phyloP scores from a whole-genome alignment of 1,284 basidiomycete genomes.

The Athelia psychrophila region DNA sequence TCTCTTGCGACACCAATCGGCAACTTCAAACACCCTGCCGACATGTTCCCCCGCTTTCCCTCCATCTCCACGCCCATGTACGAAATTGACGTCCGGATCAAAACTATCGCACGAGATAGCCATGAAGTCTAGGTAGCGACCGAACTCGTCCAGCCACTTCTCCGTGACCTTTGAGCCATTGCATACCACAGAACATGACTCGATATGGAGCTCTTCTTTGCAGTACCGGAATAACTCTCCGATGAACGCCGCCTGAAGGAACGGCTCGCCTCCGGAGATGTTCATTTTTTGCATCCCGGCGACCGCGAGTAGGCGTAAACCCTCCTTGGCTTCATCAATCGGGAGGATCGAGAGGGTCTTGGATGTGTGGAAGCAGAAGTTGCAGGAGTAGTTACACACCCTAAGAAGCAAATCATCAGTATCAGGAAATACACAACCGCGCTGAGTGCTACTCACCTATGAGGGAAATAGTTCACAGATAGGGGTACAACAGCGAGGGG shows the following conservation, averaged over 20 bases:
- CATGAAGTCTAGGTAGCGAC: slow-evolving; percentile 38
- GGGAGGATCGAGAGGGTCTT: slow-evolving; percentile 32
- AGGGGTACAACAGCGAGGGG: background rate
- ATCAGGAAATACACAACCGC: background rate
- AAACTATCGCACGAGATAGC: slow-evolving; percentile 42
- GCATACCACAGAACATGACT: slow-evolving; percentile 38
- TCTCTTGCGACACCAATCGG: slow-evolving; percentile 28
- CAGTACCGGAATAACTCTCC: slow-evolving; percentile 38
- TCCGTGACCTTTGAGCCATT: slow-evolving; percentile 42
- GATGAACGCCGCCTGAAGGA: slow-evolving; percentile 34
- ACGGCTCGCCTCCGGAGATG: slow-evolving; percentile 40
- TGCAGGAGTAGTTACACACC: too few species aligned
- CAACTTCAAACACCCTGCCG: slow-evolving; percentile 30
- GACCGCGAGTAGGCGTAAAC: slow-evolving; percentile 30
- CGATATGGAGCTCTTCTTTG: slow-evolving; percentile 35
- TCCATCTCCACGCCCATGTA: slow-evolving; percentile 30
- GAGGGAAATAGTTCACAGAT: background rate
- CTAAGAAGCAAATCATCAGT: slow-evolving; percentile 8
- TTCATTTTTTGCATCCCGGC: slow-evolving; percentile 42
- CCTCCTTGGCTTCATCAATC: slow-evolving; percentile 33
- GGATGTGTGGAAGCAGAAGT: slow-evolving; percentile 38
- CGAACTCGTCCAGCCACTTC: slow-evolving; percentile 36
- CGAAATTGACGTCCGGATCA: slow-evolving; percentile 33
- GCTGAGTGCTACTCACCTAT: background rate
- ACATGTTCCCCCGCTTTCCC: slow-evolving; percentile 28